A percentile compares a stretch with the other conserved stretches of the same genome.
These are phyloP conservation scores for Phaeosphaeria sp. DNA, from an alignment of 2,329 filamentous ascomycete genomes.

Conservation along the genomic window DNA sequence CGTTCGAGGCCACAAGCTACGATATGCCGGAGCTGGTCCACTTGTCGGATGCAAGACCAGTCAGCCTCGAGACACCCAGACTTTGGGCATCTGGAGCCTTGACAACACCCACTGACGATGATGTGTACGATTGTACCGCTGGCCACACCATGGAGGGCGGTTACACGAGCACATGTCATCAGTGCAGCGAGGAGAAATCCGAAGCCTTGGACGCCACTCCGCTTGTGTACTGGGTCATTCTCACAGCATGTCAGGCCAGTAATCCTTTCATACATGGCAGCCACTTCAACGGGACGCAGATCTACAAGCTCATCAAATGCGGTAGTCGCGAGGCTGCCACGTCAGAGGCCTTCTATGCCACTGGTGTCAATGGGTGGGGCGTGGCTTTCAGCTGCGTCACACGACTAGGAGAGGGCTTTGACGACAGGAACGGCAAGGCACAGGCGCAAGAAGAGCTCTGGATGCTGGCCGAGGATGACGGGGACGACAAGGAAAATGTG, in stretches of 20 bases:
- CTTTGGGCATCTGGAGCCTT: slow-evolving; percentile 41
- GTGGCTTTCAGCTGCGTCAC: slow-evolving; percentile 42
- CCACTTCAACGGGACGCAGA: slow-evolving; percentile 24
- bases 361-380: slow-evolving; percentile 40
- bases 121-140: slow-evolving; percentile 31
- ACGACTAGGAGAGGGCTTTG: slow-evolving; percentile 29
- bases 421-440: slow-evolving; percentile 20
- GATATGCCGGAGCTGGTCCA: slow-evolving; percentile 20
- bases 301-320: slow-evolving; percentile 41
- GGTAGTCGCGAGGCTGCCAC: slow-evolving; percentile 41
- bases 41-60: slow-evolving; percentile 21
- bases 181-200: slow-evolving; percentile 36
- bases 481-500: slow-evolving; percentile 20
- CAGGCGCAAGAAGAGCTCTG: slow-evolving; percentile 33
- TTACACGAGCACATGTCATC: slow-evolving; percentile 24
- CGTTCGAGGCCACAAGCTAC: slow-evolving; percentile 5
- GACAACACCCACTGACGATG: slow-evolving; percentile 36
- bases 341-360: slow-evolving; percentile 36
- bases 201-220: slow-evolving; percentile 29
- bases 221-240: slow-evolving; percentile 35
- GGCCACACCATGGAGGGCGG: slow-evolving; percentile 20
- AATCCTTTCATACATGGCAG: slow-evolving; percentile 17
- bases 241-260: slow-evolving; percentile 31
- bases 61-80: slow-evolving; percentile 29
- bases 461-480: slow-evolving; percentile 32